A percentile compares a stretch with the other conserved stretches of the same genome.
Evolutionary conservation across 176 grass and related monocot species (phyloP).

Genomic region (Oryza australiensis): DNA sequence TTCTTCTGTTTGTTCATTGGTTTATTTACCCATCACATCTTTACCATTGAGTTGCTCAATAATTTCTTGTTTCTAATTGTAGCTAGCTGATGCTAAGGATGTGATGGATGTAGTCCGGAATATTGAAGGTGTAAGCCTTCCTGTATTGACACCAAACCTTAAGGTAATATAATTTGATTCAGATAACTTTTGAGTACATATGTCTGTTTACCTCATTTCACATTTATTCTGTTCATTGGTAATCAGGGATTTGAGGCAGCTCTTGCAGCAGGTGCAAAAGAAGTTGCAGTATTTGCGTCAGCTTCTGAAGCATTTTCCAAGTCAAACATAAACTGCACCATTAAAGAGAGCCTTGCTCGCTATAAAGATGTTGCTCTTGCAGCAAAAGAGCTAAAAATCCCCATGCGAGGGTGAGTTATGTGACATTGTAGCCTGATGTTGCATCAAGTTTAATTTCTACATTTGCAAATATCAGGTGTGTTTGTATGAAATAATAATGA

Average conservation of each 20-base stretch:
- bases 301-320: conserved; percentile 96
- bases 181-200: neutral
- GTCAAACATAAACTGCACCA: conserved; percentile 91
- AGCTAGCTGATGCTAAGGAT: conserved; percentile 86
- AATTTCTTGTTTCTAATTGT: conserved; percentile 6
- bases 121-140: conserved; percentile 61
- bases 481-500: neutral
- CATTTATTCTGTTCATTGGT: conserved; percentile 1
- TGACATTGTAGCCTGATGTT: neutral
- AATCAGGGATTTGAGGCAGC: conserved; percentile 91
- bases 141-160: conserved; percentile 87
- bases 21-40: neutral
- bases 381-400: conserved; percentile 63
- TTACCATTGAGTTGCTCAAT: neutral
- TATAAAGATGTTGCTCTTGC: conserved; percentile 80
- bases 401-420: conserved; percentile 77
- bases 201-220: neutral
- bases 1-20: neutral
- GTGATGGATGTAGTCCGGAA: conserved; percentile 74
- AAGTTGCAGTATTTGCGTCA: conserved; percentile 89
- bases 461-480: neutral
- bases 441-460: neutral
- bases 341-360: conserved; percentile 80
- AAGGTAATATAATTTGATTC: conserved; percentile 50
- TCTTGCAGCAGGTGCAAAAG: conserved; percentile 77